Evolutionary conservation across 164 flowering plant genomes (phyloP).

Genomic region (Nymphaea thermarum): DNA sequence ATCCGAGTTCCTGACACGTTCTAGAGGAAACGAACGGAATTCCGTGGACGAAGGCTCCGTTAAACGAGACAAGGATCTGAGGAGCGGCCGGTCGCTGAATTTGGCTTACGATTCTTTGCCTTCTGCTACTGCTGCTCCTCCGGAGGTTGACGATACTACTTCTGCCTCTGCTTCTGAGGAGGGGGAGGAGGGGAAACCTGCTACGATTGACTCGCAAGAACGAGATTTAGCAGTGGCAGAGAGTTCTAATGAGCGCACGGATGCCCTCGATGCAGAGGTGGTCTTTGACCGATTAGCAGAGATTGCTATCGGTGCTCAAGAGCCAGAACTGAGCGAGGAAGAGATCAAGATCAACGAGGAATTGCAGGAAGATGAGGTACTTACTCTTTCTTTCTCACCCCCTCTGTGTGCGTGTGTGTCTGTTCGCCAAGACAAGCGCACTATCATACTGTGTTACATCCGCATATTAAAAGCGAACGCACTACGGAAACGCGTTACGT

Average conservation of each 20-base stretch:
- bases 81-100: not conserved
- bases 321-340: slow-evolving; percentile 49
- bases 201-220: not conserved
- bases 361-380: slow-evolving; percentile 69
- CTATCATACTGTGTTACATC: too few species aligned
- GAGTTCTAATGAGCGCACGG: slow-evolving; percentile 4
- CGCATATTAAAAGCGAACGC: too few species aligned
- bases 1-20: not conserved
- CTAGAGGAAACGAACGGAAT: not conserved
- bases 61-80: slow-evolving; percentile 3
- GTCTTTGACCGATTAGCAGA: slow-evolving; percentile 26
- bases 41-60: not conserved
- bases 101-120: slow-evolving; percentile 1
- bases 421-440: too few species aligned
- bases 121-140: slow-evolving; percentile 2
- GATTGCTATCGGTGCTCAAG: slow-evolving; percentile 26
- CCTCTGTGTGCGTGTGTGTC: not conserved
- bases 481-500: too few species aligned
- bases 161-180: slow-evolving; percentile 4
- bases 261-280: slow-evolving; percentile 3
- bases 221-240: slow-evolving; percentile 5
- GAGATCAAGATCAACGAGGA: slow-evolving; percentile 45
- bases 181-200: slow-evolving; percentile 3
- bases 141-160: slow-evolving; percentile 8
- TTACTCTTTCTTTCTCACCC: not conserved